These are phyloP conservation scores for Lipomyces spencermartinsiae DNA, from an alignment of 805 yeast species.

Conservation along the genomic window DNA sequence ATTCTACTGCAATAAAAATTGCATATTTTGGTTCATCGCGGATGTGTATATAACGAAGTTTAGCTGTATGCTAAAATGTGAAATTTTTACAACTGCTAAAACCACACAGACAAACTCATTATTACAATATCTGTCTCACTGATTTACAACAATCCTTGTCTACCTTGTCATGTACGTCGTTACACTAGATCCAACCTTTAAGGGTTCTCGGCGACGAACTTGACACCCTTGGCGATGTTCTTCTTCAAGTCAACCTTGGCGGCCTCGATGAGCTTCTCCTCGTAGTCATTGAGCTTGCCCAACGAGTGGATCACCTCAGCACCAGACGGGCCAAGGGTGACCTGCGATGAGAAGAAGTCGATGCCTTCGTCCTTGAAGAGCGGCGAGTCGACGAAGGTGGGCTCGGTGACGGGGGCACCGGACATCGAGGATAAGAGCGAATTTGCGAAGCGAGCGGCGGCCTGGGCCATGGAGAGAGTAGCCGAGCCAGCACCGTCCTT, in stretches of 20 bases:
- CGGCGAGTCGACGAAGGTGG: constrained; percentile 69
- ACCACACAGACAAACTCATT: neutral
- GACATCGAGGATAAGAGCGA: constrained; percentile 52
- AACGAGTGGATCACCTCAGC: constrained; percentile 68
- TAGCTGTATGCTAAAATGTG: neutral
- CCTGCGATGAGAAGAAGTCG: constrained; percentile 94
- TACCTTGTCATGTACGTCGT: neutral
- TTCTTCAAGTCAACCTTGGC: constrained; percentile 89
- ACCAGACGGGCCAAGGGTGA: constrained; percentile 86
- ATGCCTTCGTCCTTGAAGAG: constrained; percentile 87
- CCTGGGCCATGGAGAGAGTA: constrained; percentile 82
- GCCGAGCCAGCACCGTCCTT: constrained; percentile 95
- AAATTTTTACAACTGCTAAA: neutral
- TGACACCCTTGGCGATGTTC: constrained; percentile 93
- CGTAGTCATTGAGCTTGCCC: constrained; percentile 75
- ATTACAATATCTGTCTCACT: neutral
- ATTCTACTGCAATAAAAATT: neutral
- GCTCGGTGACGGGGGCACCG: constrained; percentile 59
- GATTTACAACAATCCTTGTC: neutral
- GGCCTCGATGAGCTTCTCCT: constrained; percentile 78
- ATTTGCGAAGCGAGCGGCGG: constrained; percentile 72
- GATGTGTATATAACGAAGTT: neutral
- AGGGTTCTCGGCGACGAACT: constrained; percentile 63
- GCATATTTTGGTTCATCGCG: neutral
- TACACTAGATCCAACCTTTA: constrained; percentile 22